phyloP scores from a whole-genome alignment of 108 stramenopile species.

The Fistulifera pelliculosa region DNA sequence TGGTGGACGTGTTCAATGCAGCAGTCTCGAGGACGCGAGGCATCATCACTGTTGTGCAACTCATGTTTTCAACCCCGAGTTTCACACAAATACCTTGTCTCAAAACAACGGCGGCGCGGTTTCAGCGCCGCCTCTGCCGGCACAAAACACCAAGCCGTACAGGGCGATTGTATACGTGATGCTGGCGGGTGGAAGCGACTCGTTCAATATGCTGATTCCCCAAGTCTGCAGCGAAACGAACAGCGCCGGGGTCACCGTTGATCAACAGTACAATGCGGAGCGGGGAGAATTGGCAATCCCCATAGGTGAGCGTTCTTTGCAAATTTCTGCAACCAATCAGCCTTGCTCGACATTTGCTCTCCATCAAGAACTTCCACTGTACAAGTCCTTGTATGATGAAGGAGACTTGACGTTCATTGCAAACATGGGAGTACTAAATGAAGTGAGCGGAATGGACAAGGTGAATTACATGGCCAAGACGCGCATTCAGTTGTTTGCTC shows the following conservation, averaged over 20 bases:
- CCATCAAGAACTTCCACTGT: constrained; percentile 15
- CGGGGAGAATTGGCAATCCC: constrained; percentile 22
- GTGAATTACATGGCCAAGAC: constrained; percentile 11
- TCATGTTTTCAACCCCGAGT: constrained; percentile 38
- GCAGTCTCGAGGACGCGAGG: constrained; percentile 2
- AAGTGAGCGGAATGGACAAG: constrained; percentile 6
- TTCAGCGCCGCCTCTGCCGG: constrained; percentile 3
- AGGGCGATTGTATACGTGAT: constrained; percentile 46
- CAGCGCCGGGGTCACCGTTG: constrained; percentile 2
- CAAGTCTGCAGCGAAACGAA: constrained; percentile 26
- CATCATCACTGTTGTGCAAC: constrained; percentile 10
- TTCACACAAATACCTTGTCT: constrained; percentile 37
- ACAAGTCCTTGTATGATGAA: constrained; percentile 23
- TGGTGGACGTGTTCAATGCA: constrained; percentile 12
- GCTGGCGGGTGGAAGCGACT: constrained; percentile 37
- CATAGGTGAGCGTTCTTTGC: constrained; percentile 3
- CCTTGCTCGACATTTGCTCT: constrained; percentile 33
- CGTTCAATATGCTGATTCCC: constrained; percentile 28
- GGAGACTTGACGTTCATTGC: constrained; percentile 34
- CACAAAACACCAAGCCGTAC: constrained; percentile 24
- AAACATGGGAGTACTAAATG: constrained; percentile 22
- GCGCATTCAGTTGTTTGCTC: constrained; percentile 39
- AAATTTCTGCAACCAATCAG: constrained; percentile 22
- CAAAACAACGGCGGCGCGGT: neutral
- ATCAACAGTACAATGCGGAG: constrained; percentile 20